These are phyloP conservation scores for Aspergillus chevalieri DNA, from an alignment of 2,329 filamentous ascomycete species.

Conservation along the genomic window DNA sequence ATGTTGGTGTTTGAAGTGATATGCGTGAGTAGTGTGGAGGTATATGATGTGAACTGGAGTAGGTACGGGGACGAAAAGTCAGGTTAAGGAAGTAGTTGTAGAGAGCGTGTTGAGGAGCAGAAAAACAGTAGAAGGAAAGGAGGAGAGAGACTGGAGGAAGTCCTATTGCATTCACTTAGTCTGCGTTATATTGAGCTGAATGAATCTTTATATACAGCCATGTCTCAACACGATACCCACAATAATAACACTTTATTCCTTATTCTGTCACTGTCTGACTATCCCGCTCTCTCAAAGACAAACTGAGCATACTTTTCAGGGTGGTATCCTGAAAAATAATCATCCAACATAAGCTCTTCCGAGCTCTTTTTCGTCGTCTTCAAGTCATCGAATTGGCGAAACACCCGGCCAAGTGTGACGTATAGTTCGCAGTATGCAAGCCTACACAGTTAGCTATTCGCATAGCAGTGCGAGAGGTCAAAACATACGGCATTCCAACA, in stretches of 20 bases:
- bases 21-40: neutral
- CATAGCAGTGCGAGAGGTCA: no score
- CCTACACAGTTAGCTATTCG: conserved; percentile 6
- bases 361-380: conserved; percentile 8
- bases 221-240: neutral
- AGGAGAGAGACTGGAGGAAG: neutral
- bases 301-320: conserved; percentile 14
- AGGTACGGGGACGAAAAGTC: neutral
- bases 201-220: neutral
- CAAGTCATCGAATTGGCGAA: conserved; percentile 23
- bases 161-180: neutral
- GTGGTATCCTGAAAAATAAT: conserved; percentile 25
- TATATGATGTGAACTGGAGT: neutral
- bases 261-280: neutral
- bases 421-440: conserved; percentile 33
- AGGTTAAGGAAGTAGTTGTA: no score
- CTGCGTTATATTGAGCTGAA: neutral
- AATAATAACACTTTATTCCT: neutral
- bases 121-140: neutral
- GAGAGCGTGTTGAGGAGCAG: no score
- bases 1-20: conserved; percentile 7
- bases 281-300: conserved; percentile 8
- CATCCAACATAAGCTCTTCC: conserved; percentile 23
- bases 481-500: conserved; percentile 27
- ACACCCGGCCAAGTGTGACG: conserved; percentile 24